Base-by-base conservation (phyloP, 345 rosid genomes). In the Raphanus raphanistrum region DNA sequence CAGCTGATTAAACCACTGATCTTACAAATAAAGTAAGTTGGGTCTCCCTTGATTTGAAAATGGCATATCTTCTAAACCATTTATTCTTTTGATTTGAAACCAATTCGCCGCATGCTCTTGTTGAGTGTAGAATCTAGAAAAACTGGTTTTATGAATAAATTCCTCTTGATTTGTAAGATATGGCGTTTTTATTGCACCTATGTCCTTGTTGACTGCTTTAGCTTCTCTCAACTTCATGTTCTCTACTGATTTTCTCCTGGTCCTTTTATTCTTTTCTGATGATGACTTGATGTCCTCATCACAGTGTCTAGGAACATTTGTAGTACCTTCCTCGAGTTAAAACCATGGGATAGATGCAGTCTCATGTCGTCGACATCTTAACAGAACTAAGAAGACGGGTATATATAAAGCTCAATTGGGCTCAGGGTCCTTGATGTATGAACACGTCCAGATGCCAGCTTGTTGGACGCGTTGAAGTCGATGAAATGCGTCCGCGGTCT, bases 321-420 rank as follows among this genome's bases (percentile, higher is more conserved):
- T 25, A 33, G 50, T 85, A 92, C 97, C 96, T 95, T 85, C 99
- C 98, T 69, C 99, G 92, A 68, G 99, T 92, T 15, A 95, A 92
- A 86, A 95, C 99, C 99, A 92, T 95, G 4, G 98, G 99, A 77
- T 98, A 95, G 81, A 95, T 95, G 86, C 99, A 92, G 78, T 92
- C 97, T 87, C 99, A 90, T 75, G 98, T 88, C 87, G 92, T 84
- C 35, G 99, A 95, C 94, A 95, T 95, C 61, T 83, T 90, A 76
- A 95, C 4, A 4, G 31, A 28, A 83, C 86, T 90, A 77, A 92
- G 94, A 86, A 95, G 98, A 72, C 98, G 99, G 17, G 98, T 28
- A 28, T 28, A 28, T 98, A 72, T 95, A 95, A 6, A 92, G 90
- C 84, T 92, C 98, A 76, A 95, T 92, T 38, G 99, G 98, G 83